Evolutionary conservation across 164 flowering plant genomes (phyloP), one percentile per base, ranked within the genome.

Genomic region (Vitis vinifera): DNA sequence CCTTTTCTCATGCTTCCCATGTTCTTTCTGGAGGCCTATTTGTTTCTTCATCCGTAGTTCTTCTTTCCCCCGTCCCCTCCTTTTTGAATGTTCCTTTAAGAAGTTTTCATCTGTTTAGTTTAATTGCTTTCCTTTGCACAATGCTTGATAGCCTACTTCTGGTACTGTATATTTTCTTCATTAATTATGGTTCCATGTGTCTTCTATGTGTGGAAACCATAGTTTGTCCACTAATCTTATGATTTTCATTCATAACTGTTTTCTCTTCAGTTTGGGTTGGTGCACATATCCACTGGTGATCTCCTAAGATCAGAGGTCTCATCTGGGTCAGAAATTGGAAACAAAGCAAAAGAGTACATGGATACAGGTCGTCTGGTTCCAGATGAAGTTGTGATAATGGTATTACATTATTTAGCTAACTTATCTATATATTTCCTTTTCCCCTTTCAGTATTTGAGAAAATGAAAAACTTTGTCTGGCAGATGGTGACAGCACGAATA

Each of bases 281-380:
- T 95, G 71, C 99, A 95, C 72, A 80, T 95, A 79, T 90, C 99
- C 55, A 89, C 98, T 69, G 99, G 99, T 64, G 98, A 93, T 85
- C 84, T 93, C 66, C 81, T 95, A 27, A 80, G 99, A 77, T 91
- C 94, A 71, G 97, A 95, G 84, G 89, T 93, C 15, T 81, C 94
- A 66, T 75, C 96, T 37, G 94, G 90, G 75, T 82, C 98, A 55
- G 97, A 90, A 53, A 93, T 87, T 72, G 99, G 99, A 67, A 86
- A 81, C 31, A 87, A 85, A 77, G 98, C 97, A 51, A 93, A 91
- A 77, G 96, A 87, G 73, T 93, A 76, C 75, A 91, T 95, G 97
- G 83, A 88, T 62, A 71, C 84, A 55, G 99, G 99, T 10, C 81
- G 77, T 58, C 81, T 95, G 47, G 99, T 95, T 74, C 99, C 99